Evolutionary conservation across 2,329 filamentous ascomycete species (phyloP), one percentile per base, ranked within the genome.

Genomic region (Fusarium udum): DNA sequence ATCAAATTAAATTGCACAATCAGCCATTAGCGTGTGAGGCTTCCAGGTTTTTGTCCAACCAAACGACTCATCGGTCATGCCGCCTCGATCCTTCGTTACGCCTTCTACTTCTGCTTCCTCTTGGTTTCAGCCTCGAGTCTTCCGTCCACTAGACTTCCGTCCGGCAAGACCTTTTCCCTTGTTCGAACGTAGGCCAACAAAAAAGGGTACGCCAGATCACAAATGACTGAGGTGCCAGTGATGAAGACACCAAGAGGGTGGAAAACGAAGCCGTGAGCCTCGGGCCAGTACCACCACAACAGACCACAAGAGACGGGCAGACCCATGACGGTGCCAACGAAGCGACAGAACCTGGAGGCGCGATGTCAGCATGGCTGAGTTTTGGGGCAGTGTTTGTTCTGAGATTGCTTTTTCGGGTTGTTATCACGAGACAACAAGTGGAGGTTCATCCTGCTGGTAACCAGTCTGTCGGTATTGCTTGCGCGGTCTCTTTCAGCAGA

Each of bases 231-330:
- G 1, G 82, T 81, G 2, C 79, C 82, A 68, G 81, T 81, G 20
- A 88, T 74, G 64, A 87, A 83, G 8, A 86, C 49, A 2, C 81
- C 83, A 9, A 86, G 76, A 1, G 84, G 85, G 37, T 82, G 83
- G 55, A 82, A 78, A 36, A 85, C 83, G 73, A 86, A 88, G 16
- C 81, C 82, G 73, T 88, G 84, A 3, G 85, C 84, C 63, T 87
- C 86, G 7, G 85, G 85, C 86, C 86, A 87, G 71, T 82, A 83
- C 79, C 83, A 86, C 85, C 85, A 87, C n/a, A 85, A 76, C 48
- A 86, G 71, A 14, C 77, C 77, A 59, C 83, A 84, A 48, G 79
- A 79, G 16, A 82, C 63, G 10, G 83, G 79, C 24, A 87, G 77
- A 4, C 85, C 85, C 65, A 82, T 77, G 14, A 85, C 58, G 3